These are phyloP conservation scores for Eucalyptus sideroxylon DNA, from an alignment of 345 rosid species.

Conservation along the genomic window DNA sequence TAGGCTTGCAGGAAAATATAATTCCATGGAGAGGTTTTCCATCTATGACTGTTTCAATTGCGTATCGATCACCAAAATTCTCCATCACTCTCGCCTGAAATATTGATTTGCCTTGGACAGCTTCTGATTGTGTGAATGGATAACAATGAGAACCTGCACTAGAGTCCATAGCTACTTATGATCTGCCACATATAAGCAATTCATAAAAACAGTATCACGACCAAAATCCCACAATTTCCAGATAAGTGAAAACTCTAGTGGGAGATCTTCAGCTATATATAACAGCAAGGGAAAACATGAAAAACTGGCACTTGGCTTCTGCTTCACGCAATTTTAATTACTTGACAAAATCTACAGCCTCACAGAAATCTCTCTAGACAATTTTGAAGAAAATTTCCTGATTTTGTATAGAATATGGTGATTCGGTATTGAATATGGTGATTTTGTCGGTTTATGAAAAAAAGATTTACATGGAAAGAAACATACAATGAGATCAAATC, in stretches of 20 bases:
- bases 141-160: conserved; percentile 39
- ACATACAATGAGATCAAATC: background rate
- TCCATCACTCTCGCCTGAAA: background rate
- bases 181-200: background rate
- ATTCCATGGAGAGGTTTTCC: conserved; percentile 80
- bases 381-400: background rate
- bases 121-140: conserved; percentile 11
- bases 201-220: background rate
- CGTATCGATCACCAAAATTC: conserved; percentile 44
- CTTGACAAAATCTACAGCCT: background rate
- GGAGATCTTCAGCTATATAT: background rate
- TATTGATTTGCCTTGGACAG: conserved; percentile 36
- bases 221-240: background rate
- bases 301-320: background rate
- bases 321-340: background rate
- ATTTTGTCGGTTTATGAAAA: background rate
- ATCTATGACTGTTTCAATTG: conserved; percentile 66
- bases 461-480: background rate
- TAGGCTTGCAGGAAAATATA: conserved; percentile 55
- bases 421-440: too few relatives aligned
- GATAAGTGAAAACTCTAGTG: background rate
- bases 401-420: background rate
- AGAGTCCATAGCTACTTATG: background rate
- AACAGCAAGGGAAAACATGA: background rate
- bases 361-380: background rate